These are phyloP conservation scores for Pythium pyrilobum DNA, from an alignment of 352 stramenopile species.

Conservation along the genomic window DNA sequence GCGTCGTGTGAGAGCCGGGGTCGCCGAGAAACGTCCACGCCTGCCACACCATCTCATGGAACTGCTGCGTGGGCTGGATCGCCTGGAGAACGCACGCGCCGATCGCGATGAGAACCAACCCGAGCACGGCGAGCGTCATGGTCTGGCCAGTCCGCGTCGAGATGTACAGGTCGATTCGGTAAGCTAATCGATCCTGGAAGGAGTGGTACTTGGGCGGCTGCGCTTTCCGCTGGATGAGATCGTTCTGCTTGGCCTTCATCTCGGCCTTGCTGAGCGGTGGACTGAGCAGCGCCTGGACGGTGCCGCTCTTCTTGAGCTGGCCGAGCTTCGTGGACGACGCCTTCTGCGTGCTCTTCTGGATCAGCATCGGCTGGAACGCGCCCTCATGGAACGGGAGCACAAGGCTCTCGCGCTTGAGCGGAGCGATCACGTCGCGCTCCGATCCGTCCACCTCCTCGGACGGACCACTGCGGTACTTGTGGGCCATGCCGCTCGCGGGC, in stretches of 20 bases:
- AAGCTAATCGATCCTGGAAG: slow-evolving; percentile 32
- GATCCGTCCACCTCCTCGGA: background rate
- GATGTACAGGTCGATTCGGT: slow-evolving; percentile 61
- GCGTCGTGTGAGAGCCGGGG: slow-evolving; percentile 33
- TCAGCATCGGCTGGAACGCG: background rate
- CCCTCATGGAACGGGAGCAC: background rate
- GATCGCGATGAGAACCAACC: slow-evolving; percentile 36
- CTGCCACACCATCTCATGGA: slow-evolving; percentile 50
- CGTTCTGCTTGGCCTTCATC: slow-evolving; percentile 9
- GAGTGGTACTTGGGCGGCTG: slow-evolving; percentile 27
- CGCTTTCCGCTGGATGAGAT: slow-evolving; percentile 5
- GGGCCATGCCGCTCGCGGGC: background rate
- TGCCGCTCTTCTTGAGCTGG: slow-evolving; percentile 5
- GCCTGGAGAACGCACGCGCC: slow-evolving; percentile 38
- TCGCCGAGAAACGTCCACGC: slow-evolving; percentile 64
- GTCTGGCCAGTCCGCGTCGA: slow-evolving; percentile 55
- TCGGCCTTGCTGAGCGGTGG: slow-evolving; percentile 4
- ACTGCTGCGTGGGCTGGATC: slow-evolving; percentile 22
- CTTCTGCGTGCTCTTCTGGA: background rate
- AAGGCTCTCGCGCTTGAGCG: background rate
- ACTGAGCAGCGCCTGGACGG: background rate
- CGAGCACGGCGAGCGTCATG: slow-evolving; percentile 33
- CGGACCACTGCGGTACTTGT: background rate
- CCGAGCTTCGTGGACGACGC: background rate
- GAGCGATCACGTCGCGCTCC: slow-evolving; percentile 1